phyloP scores from a whole-genome alignment of 75 land plant genomes.

The Isoetes taiwanensis region DNA sequence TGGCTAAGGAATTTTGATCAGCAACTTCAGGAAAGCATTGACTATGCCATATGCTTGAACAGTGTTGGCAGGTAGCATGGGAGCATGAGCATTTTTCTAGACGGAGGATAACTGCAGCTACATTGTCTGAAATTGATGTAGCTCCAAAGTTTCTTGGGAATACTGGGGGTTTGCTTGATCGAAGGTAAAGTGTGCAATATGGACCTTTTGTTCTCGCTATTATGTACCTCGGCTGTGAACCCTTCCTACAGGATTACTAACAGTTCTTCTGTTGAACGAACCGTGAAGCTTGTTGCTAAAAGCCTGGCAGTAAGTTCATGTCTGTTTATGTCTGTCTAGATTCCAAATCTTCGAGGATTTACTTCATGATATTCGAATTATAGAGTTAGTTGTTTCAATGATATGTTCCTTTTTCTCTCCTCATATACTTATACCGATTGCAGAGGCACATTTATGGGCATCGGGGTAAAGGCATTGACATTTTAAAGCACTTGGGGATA shows the following conservation, averaged over 20 bases:
- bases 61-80: conserved; percentile 99
- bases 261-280: conserved; percentile 28
- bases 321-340: too few species aligned
- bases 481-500: conserved; percentile 56
- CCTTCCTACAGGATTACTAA: not conserved
- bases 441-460: too few species aligned
- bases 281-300: conserved; percentile 85
- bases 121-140: conserved; percentile 65
- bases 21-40: conserved; percentile 87
- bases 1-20: conserved; percentile 95
- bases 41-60: conserved; percentile 95
- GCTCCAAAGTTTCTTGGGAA: conserved; percentile 66
- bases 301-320: conserved; percentile 67
- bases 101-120: conserved; percentile 82
- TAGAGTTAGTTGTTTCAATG: too few species aligned
- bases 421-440: too few species aligned
- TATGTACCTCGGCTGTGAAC: not conserved
- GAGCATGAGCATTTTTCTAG: conserved; percentile 99
- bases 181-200: conserved; percentile 36
- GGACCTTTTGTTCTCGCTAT: not conserved
- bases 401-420: too few species aligned
- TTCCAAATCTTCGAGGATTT: too few species aligned
- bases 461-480: conserved; percentile 59
- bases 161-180: conserved; percentile 62
- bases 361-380: too few species aligned